Percentiles rank a stretch among this genome's conserved stretches.
These are phyloP conservation scores for Acacia melanoxylon DNA, from an alignment of 306 rosid genomes.

Conservation along the genomic window DNA sequence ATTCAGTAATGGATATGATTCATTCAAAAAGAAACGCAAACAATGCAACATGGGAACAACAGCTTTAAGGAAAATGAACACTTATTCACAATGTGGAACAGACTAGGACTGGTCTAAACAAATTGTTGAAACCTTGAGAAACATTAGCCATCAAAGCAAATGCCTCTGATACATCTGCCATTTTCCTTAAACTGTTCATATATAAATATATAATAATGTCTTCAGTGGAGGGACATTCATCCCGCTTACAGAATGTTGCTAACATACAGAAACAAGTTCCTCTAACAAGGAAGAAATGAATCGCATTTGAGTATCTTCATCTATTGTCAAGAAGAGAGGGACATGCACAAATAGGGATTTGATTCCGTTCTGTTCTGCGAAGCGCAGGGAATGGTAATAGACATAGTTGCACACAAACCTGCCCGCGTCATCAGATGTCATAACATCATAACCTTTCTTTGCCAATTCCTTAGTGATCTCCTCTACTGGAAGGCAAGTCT, in stretches of 20 bases:
- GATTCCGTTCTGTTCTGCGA: conserved; percentile 70
- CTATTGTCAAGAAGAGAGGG: conserved; percentile 85
- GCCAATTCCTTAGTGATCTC: conserved; percentile 76
- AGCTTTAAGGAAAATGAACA: background rate
- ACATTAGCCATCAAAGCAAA: conserved; percentile 4
- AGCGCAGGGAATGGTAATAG: conserved; percentile 93
- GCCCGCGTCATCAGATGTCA: conserved; percentile 90
- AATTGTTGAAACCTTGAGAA: conserved; percentile 2
- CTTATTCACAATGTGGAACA: background rate
- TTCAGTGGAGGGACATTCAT: conserved; percentile 22
- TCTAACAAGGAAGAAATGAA: conserved; percentile 92
- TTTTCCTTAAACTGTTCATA: conserved; percentile 9
- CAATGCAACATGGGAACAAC: background rate
- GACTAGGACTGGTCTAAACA: background rate
- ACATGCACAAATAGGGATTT: conserved; percentile 88
- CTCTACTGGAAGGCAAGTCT: conserved; percentile 86
- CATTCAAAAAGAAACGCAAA: background rate
- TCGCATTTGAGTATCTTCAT: conserved; percentile 82
- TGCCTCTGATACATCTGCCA: conserved; percentile 3
- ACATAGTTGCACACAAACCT: conserved; percentile 97
- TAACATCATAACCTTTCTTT: conserved; percentile 74
- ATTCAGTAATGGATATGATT: background rate
- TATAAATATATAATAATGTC: conserved; percentile 4
- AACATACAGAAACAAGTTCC: conserved; percentile 59
- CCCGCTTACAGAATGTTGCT: conserved; percentile 36